These are phyloP conservation scores for Taphrina populina DNA, from an alignment of 1,139 yeast genomes.

Conservation along the genomic window DNA sequence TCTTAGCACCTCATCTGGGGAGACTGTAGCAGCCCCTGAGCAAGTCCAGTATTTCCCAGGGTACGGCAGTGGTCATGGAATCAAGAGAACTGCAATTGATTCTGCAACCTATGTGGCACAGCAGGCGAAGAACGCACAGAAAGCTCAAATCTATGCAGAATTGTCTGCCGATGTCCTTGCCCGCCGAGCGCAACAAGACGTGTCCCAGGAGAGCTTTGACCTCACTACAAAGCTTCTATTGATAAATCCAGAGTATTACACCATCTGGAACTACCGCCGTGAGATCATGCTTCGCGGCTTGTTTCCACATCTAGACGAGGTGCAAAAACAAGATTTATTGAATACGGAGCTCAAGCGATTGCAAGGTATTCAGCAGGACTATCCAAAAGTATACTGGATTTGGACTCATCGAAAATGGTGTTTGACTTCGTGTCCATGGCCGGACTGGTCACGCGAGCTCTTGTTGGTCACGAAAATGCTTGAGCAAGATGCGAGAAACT, in stretches of 20 bases:
- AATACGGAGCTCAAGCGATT: slow-evolving; percentile 63
- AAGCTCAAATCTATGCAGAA: slow-evolving; percentile 7
- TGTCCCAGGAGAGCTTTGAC: slow-evolving; percentile 50
- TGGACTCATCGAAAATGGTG: slow-evolving; percentile 95
- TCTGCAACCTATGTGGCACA: slow-evolving; percentile 17
- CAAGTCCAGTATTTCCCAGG: slow-evolving; percentile 1
- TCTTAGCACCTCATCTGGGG: neutral
- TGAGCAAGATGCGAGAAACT: slow-evolving; percentile 74
- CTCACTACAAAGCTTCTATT: slow-evolving; percentile 59
- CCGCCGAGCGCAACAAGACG: slow-evolving; percentile 4
- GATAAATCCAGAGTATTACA: slow-evolving; percentile 81
- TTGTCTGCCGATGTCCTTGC: neutral
- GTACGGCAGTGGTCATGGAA: slow-evolving; percentile 31
- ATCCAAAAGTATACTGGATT: slow-evolving; percentile 92
- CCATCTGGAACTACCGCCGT: slow-evolving; percentile 86
- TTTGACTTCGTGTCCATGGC: slow-evolving; percentile 54
- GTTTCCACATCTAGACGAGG: slow-evolving; percentile 40
- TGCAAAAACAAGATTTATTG: slow-evolving; percentile 47
- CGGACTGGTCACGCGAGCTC: slow-evolving; percentile 70
- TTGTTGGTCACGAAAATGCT: slow-evolving; percentile 66
- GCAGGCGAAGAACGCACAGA: slow-evolving; percentile 15
- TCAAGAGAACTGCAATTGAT: slow-evolving; percentile 13
- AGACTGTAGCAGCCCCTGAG: neutral
- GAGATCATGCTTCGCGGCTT: slow-evolving; percentile 56
- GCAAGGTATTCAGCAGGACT: slow-evolving; percentile 58